Base-by-base conservation (phyloP, 345 rosid species). In the Citrus inodora region DNA sequence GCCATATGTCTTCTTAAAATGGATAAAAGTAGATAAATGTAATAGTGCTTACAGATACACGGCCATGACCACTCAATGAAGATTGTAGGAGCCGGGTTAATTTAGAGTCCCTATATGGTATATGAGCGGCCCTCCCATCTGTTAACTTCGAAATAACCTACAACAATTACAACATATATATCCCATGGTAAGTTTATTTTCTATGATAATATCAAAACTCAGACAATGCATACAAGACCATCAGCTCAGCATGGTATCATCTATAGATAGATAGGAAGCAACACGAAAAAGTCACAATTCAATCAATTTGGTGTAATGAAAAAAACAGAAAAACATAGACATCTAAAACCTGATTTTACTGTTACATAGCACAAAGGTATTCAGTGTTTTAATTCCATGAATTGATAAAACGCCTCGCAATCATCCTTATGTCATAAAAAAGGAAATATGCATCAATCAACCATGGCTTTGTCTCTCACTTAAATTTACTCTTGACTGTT, bases 91-190 rank as follows among this genome's bases (percentile, higher is more conserved):
- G 93, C 86, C 99, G 90, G 22, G 99, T 97, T 86, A 97, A 79
- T 85, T 97, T 97, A 69, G 99, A 97, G 90, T 94, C 99, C 86
- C 99, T 90, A 80, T 94, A 97, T 40, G 99, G 99, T 88, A 97
- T 86, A 82, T 97, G 99, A 69, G 89, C 80, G 73, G 97, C 94
- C 82, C 87, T 92, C 74, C 83, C 95, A 87, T 97, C 98, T 16
- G 98, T 97, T 85, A 97, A 88, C 84, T 97, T 97, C 68, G 99
- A 94, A 87, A 97, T 97, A 53, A 97, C 99, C 99, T 97, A 82
- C 33, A 46, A 64, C 55, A 64, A 77, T 65, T 66, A 79, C 67
- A 80, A n/a, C 73, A 74, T 48, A 42, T 24, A 68, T 22, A 70
- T 53, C 25, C 53, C 74, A 74, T 24, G 46, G 16, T 77, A 76